Base-by-base conservation (phyloP, 2,329 filamentous ascomycete genomes). In the Phyllosticta citriasiana region DNA sequence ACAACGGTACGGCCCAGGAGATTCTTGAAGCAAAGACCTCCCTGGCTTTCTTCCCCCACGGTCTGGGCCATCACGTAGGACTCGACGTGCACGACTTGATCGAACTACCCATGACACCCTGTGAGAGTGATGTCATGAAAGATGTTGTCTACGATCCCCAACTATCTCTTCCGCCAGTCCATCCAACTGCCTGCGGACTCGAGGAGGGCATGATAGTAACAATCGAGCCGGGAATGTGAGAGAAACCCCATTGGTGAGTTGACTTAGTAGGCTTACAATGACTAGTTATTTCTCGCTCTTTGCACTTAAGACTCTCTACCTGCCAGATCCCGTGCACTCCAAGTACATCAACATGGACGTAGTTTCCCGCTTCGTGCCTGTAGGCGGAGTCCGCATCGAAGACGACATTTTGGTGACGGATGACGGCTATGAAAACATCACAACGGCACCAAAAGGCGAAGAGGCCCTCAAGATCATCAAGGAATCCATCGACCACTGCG, bases 21-120 rank as follows among this genome's bases (percentile, higher is more conserved):
- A 88, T 97, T 25, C 83, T 95, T 63, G 82, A 85, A 66, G 84
- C 84, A 53, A 82, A 91, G 60, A 89, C 91, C n/a, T 93, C 88
- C 68, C 85, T 88, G 25, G 92, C 91, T 1, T 97, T 97, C 78
- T 89, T 96, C 70, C 92, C 92, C 1, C 92, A 97, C 72, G 92
- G 92, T 0, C 78, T 97, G 0, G 92, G 92, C 0, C 92, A 97
- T 74, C 93, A 96, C 72, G 79, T 97, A 9, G 92, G 92, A 64
- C 87, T 97, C 82, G 92, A 97, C 72, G 95, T 91, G 1, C 92
- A 97, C 72, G 92, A 97, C 66, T 71, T 75, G 2, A 62, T 65
- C 2, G 64, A 57, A n/a, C 57, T 62, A 5, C 60, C 60, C 22
- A 52, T 62, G 24, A 62, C 33, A 40, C 33, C 33, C 8, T 40